Evolutionary conservation across 2,329 filamentous ascomycete species (phyloP).

Genomic region (Apiospora sp.): DNA sequence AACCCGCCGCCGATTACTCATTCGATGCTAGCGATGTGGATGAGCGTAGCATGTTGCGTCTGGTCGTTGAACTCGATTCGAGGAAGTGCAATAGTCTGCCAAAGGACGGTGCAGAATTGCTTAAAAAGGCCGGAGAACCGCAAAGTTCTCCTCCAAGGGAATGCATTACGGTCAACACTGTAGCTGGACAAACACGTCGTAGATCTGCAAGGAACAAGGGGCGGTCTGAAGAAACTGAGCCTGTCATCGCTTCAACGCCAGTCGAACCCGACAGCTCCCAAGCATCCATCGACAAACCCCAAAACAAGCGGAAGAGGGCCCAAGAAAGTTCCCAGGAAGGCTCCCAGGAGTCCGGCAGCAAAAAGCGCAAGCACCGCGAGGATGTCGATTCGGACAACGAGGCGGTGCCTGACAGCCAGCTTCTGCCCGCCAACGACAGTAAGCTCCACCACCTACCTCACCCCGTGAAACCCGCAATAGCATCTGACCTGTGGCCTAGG

Average conservation of each 20-base stretch:
- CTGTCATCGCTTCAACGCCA: slow-evolving; percentile 25
- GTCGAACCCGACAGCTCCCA: slow-evolving; percentile 32
- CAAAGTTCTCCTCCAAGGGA: slow-evolving; percentile 29
- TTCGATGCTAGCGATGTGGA: slow-evolving; percentile 49
- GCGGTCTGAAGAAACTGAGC: slow-evolving; percentile 21
- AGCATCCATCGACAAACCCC: slow-evolving; percentile 34
- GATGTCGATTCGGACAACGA: slow-evolving; percentile 30
- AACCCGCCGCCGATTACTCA: slow-evolving; percentile 36
- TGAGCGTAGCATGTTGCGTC: slow-evolving; percentile 55
- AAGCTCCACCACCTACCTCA: slow-evolving; percentile 23
- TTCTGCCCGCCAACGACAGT: slow-evolving; percentile 27
- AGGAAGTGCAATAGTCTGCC: slow-evolving; percentile 44
- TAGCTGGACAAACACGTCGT: slow-evolving; percentile 24
- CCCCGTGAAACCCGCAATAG: slow-evolving; percentile 24
- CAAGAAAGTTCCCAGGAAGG: slow-evolving; percentile 35
- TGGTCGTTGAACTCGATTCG: slow-evolving; percentile 59
- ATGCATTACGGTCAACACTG: slow-evolving; percentile 36
- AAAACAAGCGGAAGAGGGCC: slow-evolving; percentile 40
- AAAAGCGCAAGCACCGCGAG: slow-evolving; percentile 37
- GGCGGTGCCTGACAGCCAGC: slow-evolving; percentile 33
- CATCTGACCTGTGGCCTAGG: slow-evolving; percentile 29
- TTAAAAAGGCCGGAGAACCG: slow-evolving; percentile 35
- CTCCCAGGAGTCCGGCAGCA: slow-evolving; percentile 34
- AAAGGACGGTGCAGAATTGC: slow-evolving; percentile 37
- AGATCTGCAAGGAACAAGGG: slow-evolving; percentile 28